Base-by-base conservation (phyloP, 345 rosid species). In the Pseudoturritis turrita region DNA sequence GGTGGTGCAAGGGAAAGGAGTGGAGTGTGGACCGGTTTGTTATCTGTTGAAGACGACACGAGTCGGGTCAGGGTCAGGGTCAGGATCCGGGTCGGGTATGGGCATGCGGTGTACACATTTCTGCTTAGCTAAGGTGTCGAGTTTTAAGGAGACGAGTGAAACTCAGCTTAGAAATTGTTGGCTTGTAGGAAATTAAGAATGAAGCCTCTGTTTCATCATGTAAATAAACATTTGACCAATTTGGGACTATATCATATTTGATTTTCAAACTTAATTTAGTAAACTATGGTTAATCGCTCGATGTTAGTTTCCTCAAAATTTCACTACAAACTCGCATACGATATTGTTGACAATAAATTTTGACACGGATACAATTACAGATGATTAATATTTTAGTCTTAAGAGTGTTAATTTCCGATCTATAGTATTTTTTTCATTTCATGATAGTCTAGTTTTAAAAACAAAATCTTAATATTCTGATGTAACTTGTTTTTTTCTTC, bases 1-100 rank as follows among this genome's bases (percentile, higher is more conserved):
- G 21, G 86, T 92, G 83, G 96, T 89, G 66, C 98, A 92, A 43
- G 87, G 92, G 5, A 83, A 37, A 77, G 90, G 86, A 21, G 72
- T 58, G 7, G 82, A 77, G 25, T 67, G 80, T 47, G 78, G 83
- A 7, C 91, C 89, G 8, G 81, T 81, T 10, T 90, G 92, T 63
- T 92, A 90, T 25, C 60, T 89, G 82, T 56, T 92, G 79, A 86
- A 88, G 77, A 86, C 92, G 21, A 86, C 88, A 21, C 66, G 88
- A 36, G 84, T 56, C 33, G 68, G 77, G 73, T 80, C 64, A 19
- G 77, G 55, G 64, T 79, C 68, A 14, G 78, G 82, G 71, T 79
- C 53, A 23, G 78, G 71, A 56, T 79, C 71, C 28, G 81, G 79
- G 70, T 71, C 83, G 19, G 87, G 85, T 26, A 1, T 80, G 23